Evolutionary conservation across 805 yeast genomes (phyloP).

Genomic region (Saturnispora kantuleensis): DNA sequence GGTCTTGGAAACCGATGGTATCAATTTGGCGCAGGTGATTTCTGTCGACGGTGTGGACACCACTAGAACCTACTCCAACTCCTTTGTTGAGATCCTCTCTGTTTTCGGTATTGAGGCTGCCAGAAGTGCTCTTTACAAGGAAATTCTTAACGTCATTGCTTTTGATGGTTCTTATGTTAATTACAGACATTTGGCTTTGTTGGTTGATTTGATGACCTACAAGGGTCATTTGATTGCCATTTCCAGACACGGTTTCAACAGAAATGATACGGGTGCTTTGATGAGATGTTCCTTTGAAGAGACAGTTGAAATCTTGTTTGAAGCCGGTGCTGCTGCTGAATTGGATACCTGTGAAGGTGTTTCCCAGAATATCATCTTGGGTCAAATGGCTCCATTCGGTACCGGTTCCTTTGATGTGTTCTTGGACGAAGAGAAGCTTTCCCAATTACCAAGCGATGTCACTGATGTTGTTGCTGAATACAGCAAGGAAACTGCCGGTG

Average conservation of each 20-base stretch:
- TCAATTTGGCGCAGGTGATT: conserved; percentile 89
- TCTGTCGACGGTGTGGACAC: conserved; percentile 92
- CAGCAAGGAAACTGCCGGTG: conserved; percentile 51
- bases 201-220: conserved; percentile 97
- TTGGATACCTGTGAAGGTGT: conserved; percentile 98
- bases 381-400: conserved; percentile 98
- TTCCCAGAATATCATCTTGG: conserved; percentile 93
- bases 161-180: conserved; percentile 99
- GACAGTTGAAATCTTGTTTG: conserved; percentile 93
- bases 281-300: conserved; percentile 99
- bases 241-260: conserved; percentile 98
- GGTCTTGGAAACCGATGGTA: conserved; percentile 99
- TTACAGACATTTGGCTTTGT: conserved; percentile 94
- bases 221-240: conserved; percentile 98
- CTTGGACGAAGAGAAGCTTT: conserved; percentile 83
- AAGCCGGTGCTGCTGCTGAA: conserved; percentile 98
- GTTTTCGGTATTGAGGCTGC: conserved; percentile 99
- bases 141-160: conserved; percentile 93
- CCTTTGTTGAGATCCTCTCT: conserved; percentile 88
- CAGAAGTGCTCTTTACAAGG: conserved; percentile 85
- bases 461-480: conserved; percentile 32
- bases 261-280: conserved; percentile 97
- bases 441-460: conserved; percentile 46
- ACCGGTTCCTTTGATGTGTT: conserved; percentile 96
- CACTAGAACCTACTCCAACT: conserved; percentile 84